A percentile compares a stretch with the other conserved stretches of the same genome.
phyloP scores from a whole-genome alignment of 2,329 filamentous ascomycete species.

The Calonectria honghensis region DNA sequence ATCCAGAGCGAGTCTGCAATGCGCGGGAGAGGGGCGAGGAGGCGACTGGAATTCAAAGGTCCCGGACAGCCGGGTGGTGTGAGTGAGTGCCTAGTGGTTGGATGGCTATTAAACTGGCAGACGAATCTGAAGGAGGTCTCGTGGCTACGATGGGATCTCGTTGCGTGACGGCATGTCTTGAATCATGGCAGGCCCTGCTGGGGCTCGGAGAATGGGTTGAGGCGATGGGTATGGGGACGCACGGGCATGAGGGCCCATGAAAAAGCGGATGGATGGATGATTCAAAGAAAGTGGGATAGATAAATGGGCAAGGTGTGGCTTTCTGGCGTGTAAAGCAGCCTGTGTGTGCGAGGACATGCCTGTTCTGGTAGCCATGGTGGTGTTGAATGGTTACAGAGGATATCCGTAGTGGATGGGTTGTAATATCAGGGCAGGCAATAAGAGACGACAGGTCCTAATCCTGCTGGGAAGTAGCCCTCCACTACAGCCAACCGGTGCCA shows the following conservation, averaged over 20 bases:
- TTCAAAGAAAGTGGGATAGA: conserved; percentile 38
- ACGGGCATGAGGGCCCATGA: conserved; percentile 43
- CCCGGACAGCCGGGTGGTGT: conserved; percentile 40
- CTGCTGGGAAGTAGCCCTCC: conserved; percentile 9
- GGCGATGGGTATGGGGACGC: conserved; percentile 28
- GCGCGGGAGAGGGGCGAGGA: conserved; percentile 24
- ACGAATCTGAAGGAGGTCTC: conserved; percentile 49
- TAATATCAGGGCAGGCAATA: conserved; percentile 36
- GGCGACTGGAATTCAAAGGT: conserved; percentile 45
- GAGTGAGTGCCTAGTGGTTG: conserved; percentile 22
- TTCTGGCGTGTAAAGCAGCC: conserved; percentile 35
- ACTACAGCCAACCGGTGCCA: conserved; percentile 13
- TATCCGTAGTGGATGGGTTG: conserved; percentile 33
- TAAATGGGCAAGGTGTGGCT: conserved; percentile 31
- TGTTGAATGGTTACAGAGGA: conserved; percentile 34
- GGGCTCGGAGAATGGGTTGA: conserved; percentile 42
- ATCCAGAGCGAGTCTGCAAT: conserved; percentile 15
- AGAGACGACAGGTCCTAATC: conserved; percentile 12
- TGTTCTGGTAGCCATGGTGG: conserved; percentile 18
- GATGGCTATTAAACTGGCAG: conserved; percentile 42
- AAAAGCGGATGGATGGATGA: conserved; percentile 49
- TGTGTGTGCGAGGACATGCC: conserved; percentile 27
- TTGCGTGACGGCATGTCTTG: conserved; percentile 55
- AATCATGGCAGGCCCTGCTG: conserved; percentile 47
- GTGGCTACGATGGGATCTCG: conserved; percentile 47